Base-by-base conservation (phyloP, 2,329 filamentous ascomycete species). In the Sclerotinia glacialis region DNA sequence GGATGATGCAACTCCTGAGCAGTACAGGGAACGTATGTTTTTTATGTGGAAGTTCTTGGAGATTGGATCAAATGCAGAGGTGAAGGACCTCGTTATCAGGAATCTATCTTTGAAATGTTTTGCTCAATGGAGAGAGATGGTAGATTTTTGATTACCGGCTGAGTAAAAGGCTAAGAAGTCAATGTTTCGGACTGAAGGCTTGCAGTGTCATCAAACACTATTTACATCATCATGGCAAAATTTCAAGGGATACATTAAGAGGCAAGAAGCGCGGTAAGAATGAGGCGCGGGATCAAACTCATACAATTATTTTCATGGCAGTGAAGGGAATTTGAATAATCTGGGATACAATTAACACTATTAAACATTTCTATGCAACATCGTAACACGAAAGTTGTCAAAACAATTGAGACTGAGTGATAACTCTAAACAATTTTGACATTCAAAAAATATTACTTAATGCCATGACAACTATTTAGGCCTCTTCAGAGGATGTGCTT, bases 401-500 rank as follows among this genome's bases (percentile, higher is more conserved):
- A 2, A n/a, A 40, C 6, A 6, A 21, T 31, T 23, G 21, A 16
- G 37, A 14, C 6, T 7, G 5, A 55, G 1, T 16, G 21, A 55
- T 37, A n/a, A 37, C 11, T 12, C 3, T 54, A 21, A 47, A n/a
- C 2, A 16, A 34, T 23, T 18, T 9, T 18, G 2, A 18, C 3
- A 49, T 26, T 23, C 8, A 11, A 23, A 7, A 23, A 26, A 7
- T 0, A 8, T 8, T 5, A 23, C 1, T 37, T 1, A 23, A 8
- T 3, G 21, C 0, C 5, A 16, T 23, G 4, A 23, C 11, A 16
- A 5, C n/a, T 49, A 64, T 14, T 34, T 61, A 42, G 58, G 85
- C 74, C 70, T 46, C 42, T 56, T 72, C 2, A 74, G 63, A 0
- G 73, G 72, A 68, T 74, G 72, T 11, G 71, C 73, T 52, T 74